phyloP scores from a whole-genome alignment of 2,329 filamentous ascomycete genomes.

The Periconia macrospinosa region DNA sequence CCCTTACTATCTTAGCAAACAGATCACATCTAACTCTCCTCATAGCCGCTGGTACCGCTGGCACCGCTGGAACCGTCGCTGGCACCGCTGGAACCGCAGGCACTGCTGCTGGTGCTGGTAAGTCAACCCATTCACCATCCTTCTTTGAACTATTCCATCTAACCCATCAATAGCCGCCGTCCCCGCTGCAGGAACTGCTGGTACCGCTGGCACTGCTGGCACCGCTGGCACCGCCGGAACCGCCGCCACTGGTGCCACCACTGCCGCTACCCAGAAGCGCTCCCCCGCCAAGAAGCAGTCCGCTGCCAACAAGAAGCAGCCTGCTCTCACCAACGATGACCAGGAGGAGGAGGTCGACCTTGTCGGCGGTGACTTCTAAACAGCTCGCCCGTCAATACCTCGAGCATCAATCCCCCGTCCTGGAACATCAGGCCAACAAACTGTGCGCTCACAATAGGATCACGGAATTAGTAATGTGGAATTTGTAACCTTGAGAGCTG shows the following conservation, averaged over 20 bases:
- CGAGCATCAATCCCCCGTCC: not conserved
- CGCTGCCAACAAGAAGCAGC: conserved; percentile 13
- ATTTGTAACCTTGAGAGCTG: no score
- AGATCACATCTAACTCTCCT: not conserved
- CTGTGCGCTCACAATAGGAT: not conserved
- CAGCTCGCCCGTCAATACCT: conserved; percentile 2
- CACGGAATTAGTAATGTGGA: not conserved
- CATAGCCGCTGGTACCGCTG: not conserved
- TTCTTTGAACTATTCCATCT: not conserved
- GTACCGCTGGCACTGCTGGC: conserved; percentile 7
- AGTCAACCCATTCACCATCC: not conserved
- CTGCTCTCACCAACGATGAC: conserved; percentile 33
- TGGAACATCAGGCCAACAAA: not conserved
- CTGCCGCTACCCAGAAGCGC: conserved; percentile 19
- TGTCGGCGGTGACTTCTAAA: conserved; percentile 14
- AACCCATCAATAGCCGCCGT: conserved; percentile 1
- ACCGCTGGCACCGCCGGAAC: conserved; percentile 1
- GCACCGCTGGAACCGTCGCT: not conserved
- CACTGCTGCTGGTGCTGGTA: not conserved
- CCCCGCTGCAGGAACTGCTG: conserved; percentile 7
- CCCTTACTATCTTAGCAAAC: not conserved
- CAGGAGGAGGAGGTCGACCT: conserved; percentile 40
- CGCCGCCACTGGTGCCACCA: not conserved
- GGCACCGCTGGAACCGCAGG: not conserved
- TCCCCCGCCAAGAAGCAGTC: conserved; percentile 14